A percentile compares a stretch with the other conserved stretches of the same genome.
Conservation (phyloP, 495 filamentous ascomycete species). For the Cladorrhinum samala region DNA sequence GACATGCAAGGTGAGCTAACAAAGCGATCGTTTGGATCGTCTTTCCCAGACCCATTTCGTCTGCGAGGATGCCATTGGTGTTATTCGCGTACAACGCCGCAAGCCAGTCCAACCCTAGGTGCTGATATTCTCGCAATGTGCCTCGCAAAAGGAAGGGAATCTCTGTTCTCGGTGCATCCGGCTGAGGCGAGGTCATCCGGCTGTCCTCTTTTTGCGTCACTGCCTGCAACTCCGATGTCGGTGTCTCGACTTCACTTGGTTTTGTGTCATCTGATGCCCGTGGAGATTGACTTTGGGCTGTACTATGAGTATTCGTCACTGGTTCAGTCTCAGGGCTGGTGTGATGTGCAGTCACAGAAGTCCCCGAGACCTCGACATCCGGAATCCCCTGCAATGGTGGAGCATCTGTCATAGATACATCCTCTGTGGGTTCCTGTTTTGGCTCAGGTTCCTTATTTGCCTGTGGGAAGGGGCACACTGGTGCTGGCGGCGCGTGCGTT, state of each 20-base stretch:
- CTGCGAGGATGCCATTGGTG: slow-evolving; percentile 96
- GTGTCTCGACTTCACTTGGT: slow-evolving; percentile 61
- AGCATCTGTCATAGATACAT: slow-evolving; percentile 42
- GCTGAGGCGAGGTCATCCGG: slow-evolving; percentile 38
- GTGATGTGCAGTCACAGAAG: slow-evolving; percentile 13
- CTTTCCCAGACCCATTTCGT: slow-evolving; percentile 99
- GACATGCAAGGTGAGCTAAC: slow-evolving; percentile 84
- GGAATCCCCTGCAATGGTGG: slow-evolving; percentile 24
- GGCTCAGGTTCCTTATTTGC: slow-evolving; percentile 6
- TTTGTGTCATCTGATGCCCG: slow-evolving; percentile 60
- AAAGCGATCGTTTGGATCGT: slow-evolving; percentile 98
- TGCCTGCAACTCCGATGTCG: slow-evolving; percentile 51
- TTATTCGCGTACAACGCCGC: slow-evolving; percentile 84
- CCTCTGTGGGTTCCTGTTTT: slow-evolving; percentile 39
- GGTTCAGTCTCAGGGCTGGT: slow-evolving; percentile 32
- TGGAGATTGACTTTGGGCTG: slow-evolving; percentile 47
- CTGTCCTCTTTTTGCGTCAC: slow-evolving; percentile 30
- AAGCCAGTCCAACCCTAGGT: slow-evolving; percentile 94
- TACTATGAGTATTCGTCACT: slow-evolving; percentile 33
- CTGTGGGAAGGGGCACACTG: neutral
- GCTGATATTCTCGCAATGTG: slow-evolving; percentile 92
- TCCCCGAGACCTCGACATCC: slow-evolving; percentile 6
- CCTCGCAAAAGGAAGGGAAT: slow-evolving; percentile 87
- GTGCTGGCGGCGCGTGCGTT: neutral
- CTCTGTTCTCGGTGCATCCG: slow-evolving; percentile 56